Conservation (phyloP, 257 asterid species). For the Echium plantagineum region DNA sequence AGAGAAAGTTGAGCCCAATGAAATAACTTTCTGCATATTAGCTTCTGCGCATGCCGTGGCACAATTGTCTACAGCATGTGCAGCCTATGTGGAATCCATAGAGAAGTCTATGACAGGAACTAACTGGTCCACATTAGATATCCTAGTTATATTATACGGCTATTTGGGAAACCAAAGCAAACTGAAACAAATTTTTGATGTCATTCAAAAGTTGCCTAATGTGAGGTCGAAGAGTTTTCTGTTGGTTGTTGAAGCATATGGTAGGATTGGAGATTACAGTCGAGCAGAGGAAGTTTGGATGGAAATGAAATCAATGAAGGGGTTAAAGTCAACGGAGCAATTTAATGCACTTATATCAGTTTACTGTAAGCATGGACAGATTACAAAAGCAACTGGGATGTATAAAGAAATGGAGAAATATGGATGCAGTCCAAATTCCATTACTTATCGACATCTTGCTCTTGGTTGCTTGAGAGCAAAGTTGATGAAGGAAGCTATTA, state of each 20-base stretch:
- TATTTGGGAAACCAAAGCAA: conserved; percentile 50
- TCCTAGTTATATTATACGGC: conserved; percentile 61
- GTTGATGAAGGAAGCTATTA: conserved; percentile 42
- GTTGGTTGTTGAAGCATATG: conserved; percentile 72
- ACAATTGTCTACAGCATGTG: conserved; percentile 61
- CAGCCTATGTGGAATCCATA: conserved; percentile 47
- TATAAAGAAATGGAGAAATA: conserved; percentile 68
- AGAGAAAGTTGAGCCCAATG: conserved; percentile 51
- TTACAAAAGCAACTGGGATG: conserved; percentile 66
- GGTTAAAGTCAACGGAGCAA: conserved; percentile 58
- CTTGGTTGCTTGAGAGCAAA: conserved; percentile 82
- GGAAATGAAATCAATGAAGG: conserved; percentile 44
- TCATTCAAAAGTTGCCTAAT: conserved; percentile 44
- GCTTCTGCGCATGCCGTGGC: conserved; percentile 89
- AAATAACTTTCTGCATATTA: conserved; percentile 66
- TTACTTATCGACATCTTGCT: conserved; percentile 69
- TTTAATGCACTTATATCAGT: conserved; percentile 68
- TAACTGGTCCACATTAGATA: conserved; percentile 80
- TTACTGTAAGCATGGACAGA: conserved; percentile 56
- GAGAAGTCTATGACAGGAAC: conserved; percentile 50
- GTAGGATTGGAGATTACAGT: conserved; percentile 47
- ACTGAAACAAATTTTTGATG: conserved; percentile 48
- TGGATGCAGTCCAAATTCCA: conserved; percentile 71
- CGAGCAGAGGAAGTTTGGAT: conserved; percentile 69
- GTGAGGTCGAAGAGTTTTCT: conserved; percentile 52